Evolutionary conservation across 495 filamentous ascomycete genomes (phyloP), one percentile per base, ranked within the genome.

Genomic region (Penicillium angulare): DNA sequence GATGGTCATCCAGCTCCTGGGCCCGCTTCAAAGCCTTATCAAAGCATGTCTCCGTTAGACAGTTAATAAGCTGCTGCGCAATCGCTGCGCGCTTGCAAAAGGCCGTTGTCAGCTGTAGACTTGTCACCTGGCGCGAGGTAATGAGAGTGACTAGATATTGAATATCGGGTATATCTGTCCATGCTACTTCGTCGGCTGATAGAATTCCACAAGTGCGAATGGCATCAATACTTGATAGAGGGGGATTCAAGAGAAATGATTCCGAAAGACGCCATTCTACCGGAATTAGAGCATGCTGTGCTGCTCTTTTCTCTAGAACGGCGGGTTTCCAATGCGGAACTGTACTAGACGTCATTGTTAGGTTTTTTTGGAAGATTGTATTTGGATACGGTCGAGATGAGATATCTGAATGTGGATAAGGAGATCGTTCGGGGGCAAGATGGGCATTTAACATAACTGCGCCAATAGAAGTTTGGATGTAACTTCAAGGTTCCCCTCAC

Each of bases 21-120:
- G 77, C 75, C 7, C 55, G 52, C 2, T 48, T 39, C 10, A 80
- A 47, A 5, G 75, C 76, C 34, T 61, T 48, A 2, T 72, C 62
- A 8, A 84, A 80, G 17, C 87, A 74, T 2, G 86, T 70, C 62
- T 88, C 84, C 8, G 84, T 85, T 27, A 84, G 55, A 58, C 83
- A 86, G 53, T 81, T 78, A 5, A 67, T 76, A 66, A 65, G 61
- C 57, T 76, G 76, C 53, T 84, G 80, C 3, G 81, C 79, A 12
- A 85, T 57, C 3, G 67, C 78, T 6, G 82, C 81, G 15, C 82
- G 70, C 40, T 82, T 74, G n/a, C 80, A 71, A 54, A 85, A 86
- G 1, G 82, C 82, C 10, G 65, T 79, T 7, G 73, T 79, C 9
- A 85, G 33, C 2, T 40, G 22, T 15, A 54, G 39, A 33, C 55